Evolutionary conservation across 208 protist species (phyloP).

Genomic region (Naegleria gruberi): DNA sequence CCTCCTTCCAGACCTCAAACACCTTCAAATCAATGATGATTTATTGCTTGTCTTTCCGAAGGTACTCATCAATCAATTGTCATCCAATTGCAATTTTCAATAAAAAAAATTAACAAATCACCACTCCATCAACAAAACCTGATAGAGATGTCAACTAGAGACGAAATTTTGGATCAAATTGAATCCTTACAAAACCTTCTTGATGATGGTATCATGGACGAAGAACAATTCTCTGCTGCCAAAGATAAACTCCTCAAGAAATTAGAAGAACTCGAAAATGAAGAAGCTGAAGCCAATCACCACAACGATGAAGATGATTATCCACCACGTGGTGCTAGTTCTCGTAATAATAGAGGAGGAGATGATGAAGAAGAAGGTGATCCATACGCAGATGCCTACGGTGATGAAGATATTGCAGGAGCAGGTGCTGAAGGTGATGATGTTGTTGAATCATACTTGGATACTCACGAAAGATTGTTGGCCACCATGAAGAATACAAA

Average conservation of each 20-base stretch:
- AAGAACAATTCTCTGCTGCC: neutral
- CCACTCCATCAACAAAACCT: neutral
- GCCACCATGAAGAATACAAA: neutral
- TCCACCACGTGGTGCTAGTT: neutral
- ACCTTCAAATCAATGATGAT: neutral
- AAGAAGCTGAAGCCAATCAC: neutral
- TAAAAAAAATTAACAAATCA: neutral
- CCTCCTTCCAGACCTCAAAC: neutral
- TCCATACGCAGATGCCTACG: neutral
- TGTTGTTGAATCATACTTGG: neutral
- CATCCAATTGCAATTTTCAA: neutral
- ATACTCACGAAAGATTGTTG: neutral
- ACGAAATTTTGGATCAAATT: neutral
- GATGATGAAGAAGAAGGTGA: neutral
- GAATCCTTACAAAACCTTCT: neutral
- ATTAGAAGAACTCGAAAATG: neutral
- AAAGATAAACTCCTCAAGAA: neutral
- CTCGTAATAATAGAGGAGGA: neutral
- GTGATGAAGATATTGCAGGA: neutral
- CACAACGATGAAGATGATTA: too few relatives aligned
- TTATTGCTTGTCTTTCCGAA: neutral
- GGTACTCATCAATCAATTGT: neutral
- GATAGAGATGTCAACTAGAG: neutral
- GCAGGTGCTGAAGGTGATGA: neutral
- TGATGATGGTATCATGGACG: neutral